Conservation (phyloP, 1,284 basidiomycete species). For the Hortiboletus rubellus region DNA sequence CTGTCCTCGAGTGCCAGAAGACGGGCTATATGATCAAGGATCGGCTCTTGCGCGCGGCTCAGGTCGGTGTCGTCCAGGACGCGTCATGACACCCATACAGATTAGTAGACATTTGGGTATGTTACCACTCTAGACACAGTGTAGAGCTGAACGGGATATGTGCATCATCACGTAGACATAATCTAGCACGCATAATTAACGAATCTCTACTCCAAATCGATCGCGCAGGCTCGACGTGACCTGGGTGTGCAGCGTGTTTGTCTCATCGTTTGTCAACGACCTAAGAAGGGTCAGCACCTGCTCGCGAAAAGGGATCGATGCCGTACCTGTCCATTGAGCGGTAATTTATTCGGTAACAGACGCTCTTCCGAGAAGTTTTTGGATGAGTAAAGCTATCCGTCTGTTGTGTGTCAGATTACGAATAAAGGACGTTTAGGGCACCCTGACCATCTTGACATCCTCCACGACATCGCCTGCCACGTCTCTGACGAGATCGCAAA, state of each 20-base stretch:
- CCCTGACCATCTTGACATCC: conserved; percentile 78
- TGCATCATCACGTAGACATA: conserved; percentile 36
- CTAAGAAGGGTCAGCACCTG: conserved; percentile 39
- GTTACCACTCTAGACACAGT: conserved; percentile 20
- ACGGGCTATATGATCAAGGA: conserved; percentile 92
- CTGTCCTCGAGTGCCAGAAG: conserved; percentile 91
- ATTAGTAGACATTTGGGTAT: conserved; percentile 12
- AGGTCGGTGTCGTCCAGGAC: conserved; percentile 93
- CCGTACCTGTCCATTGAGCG: conserved; percentile 91
- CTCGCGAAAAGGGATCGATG: neutral
- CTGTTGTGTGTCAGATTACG: conserved; percentile 43
- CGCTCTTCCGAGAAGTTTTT: conserved; percentile 77
- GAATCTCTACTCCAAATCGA: conserved; percentile 78
- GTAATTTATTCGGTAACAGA: conserved; percentile 93
- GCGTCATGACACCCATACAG: conserved; percentile 42
- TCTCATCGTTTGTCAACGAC: conserved; percentile 88
- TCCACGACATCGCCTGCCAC: conserved; percentile 91
- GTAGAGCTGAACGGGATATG: conserved; percentile 16
- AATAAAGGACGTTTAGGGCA: neutral
- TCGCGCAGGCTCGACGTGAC: conserved; percentile 55
- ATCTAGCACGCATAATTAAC: conserved; percentile 44
- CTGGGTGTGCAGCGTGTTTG: conserved; percentile 72
- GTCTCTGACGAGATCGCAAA: conserved; percentile 93
- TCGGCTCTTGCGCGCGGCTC: conserved; percentile 88
- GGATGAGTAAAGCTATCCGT: conserved; percentile 94